These are phyloP conservation scores for Rubia peregrina DNA, from an alignment of 305 asterid genomes.

Conservation along the genomic window DNA sequence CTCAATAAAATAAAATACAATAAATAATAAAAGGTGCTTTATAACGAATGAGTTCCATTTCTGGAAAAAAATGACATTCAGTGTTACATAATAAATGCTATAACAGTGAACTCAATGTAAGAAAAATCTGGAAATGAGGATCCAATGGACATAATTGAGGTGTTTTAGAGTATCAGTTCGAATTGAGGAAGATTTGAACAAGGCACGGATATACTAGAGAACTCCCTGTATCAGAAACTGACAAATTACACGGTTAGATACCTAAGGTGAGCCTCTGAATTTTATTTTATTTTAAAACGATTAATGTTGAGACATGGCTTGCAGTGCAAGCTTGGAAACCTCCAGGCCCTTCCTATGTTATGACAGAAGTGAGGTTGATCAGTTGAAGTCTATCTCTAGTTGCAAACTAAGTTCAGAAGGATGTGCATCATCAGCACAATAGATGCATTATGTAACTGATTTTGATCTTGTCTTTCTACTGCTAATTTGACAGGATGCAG, in stretches of 20 bases:
- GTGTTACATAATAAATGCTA: neutral
- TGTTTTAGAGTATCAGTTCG: too few species aligned
- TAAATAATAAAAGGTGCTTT: neutral
- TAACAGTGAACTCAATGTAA: neutral
- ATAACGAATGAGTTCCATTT: neutral
- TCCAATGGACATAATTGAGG: neutral
- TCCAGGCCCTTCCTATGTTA: neutral
- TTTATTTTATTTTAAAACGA: neutral
- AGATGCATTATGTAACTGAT: neutral
- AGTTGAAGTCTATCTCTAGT: neutral
- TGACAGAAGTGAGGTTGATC: neutral
- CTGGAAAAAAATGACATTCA: neutral
- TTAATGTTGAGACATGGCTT: neutral
- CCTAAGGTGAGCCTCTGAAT: neutral
- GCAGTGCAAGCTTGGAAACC: neutral
- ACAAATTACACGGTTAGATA: neutral
- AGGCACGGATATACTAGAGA: neutral
- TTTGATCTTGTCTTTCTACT: neutral
- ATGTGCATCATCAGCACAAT: neutral
- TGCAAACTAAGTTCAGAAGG: slow-evolving; percentile 1
- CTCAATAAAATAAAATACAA: neutral
- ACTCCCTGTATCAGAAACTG: neutral
- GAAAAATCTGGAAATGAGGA: neutral
- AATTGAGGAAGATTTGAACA: neutral
- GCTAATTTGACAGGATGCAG: neutral